Percentiles rank a stretch among this genome's conserved stretches.
Evolutionary conservation across 306 rosid species (phyloP).

Genomic region (Citrullus mucosospermus): DNA sequence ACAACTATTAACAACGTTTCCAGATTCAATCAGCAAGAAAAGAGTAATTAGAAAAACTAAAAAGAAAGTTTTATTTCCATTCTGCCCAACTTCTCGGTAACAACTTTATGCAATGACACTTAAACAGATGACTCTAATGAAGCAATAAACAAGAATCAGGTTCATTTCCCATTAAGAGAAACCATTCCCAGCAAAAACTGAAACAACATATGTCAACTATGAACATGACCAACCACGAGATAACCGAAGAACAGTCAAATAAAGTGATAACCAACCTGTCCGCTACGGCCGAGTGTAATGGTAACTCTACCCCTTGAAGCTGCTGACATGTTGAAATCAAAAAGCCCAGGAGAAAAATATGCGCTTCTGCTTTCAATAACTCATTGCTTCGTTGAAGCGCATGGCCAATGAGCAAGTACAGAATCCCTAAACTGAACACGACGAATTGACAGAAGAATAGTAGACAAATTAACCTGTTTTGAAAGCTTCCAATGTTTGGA

Average conservation of each 20-base stretch:
- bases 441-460: not conserved
- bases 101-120: not conserved
- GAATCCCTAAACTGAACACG: slow-evolving; percentile 18
- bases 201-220: not conserved
- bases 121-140: not conserved
- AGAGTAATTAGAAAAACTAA: not conserved
- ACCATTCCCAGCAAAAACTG: not conserved
- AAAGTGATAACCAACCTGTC: slow-evolving; percentile 40
- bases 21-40: not conserved
- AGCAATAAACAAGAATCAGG: not conserved
- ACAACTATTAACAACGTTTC: not conserved
- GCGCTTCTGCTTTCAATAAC: slow-evolving; percentile 2
- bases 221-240: not conserved
- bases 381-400: not conserved
- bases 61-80: not conserved
- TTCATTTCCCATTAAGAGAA: not conserved
- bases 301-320: slow-evolving; percentile 65
- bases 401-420: not conserved
- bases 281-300: slow-evolving; percentile 81
- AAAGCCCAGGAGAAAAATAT: slow-evolving; percentile 40
- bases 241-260: not conserved
- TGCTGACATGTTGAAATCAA: slow-evolving; percentile 40
- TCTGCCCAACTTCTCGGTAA: not conserved
- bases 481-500: not conserved
- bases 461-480: slow-evolving; percentile 20